phyloP scores from a whole-genome alignment of 305 asterid genomes.

The Solanum hybrid region DNA sequence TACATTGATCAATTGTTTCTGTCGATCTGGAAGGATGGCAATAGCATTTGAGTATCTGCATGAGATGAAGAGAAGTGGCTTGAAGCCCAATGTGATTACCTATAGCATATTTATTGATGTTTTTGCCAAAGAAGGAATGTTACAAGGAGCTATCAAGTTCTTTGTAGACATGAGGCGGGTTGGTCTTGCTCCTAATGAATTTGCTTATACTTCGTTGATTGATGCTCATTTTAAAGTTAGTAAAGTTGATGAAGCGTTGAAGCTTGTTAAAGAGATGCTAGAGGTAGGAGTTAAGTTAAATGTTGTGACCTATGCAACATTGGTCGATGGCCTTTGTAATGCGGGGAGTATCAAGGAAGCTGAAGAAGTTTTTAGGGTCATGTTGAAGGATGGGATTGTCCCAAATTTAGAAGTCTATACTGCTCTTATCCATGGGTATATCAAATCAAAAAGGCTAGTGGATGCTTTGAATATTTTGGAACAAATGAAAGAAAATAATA shows the following conservation, averaged over 20 bases:
- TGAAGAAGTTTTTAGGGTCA: constrained; percentile 53
- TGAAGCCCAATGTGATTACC: constrained; percentile 73
- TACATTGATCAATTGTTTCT: constrained; percentile 77
- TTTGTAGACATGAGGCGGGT: constrained; percentile 80
- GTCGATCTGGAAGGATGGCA: constrained; percentile 57
- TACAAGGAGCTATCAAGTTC: constrained; percentile 67
- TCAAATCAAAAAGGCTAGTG: constrained; percentile 49
- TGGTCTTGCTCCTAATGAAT: constrained; percentile 76
- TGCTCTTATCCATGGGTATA: constrained; percentile 68
- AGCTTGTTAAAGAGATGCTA: constrained; percentile 73
- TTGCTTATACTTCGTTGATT: constrained; percentile 69
- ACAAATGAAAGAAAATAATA: constrained; percentile 48
- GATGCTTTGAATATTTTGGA: constrained; percentile 51
- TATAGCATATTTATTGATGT: constrained; percentile 85
- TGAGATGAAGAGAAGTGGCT: constrained; percentile 62
- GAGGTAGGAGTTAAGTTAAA: constrained; percentile 61
- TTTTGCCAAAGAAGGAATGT: constrained; percentile 83
- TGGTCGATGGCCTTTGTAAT: constrained; percentile 71
- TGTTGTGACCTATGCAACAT: constrained; percentile 60
- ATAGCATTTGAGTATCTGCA: constrained; percentile 50
- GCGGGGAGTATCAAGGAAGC: constrained; percentile 69
- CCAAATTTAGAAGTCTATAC: constrained; percentile 66
- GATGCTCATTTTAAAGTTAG: constrained; percentile 74
- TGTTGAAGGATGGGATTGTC: constrained; percentile 44
- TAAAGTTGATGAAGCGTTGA: constrained; percentile 51